Percentiles rank a stretch among this genome's conserved stretches.
phyloP scores from a whole-genome alignment of 768 basidiomycete genomes.

The Calocybe cyanea region DNA sequence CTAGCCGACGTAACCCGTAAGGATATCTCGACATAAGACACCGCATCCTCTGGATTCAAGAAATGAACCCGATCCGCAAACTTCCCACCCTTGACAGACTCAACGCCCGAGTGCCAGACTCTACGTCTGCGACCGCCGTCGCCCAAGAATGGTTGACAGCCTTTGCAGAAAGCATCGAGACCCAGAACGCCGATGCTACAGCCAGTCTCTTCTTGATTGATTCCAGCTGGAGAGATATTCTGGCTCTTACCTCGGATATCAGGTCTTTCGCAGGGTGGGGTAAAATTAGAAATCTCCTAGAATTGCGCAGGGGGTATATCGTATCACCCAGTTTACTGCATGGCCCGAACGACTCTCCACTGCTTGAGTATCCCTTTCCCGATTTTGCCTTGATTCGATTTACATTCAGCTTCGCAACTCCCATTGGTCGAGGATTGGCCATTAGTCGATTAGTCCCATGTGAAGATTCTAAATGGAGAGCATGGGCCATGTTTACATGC shows the following conservation, averaged over 20 bases:
- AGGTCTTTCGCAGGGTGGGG: constrained; percentile 11
- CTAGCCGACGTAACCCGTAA: too few relatives aligned
- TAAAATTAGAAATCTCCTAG: constrained; percentile 7
- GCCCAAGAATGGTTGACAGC: constrained; percentile 19
- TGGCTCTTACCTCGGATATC: constrained; percentile 14
- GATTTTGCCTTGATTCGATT: constrained; percentile 9
- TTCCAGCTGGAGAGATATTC: constrained; percentile 12
- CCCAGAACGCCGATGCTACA: not conserved
- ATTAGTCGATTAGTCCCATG: constrained; percentile 50
- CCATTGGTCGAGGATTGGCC: constrained; percentile 38
- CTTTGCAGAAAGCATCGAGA: constrained; percentile 11
- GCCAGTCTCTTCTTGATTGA: constrained; percentile 9
- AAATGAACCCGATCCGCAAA: not conserved
- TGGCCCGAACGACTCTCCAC: constrained; percentile 7
- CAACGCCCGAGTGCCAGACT: constrained; percentile 5
- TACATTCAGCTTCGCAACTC: constrained; percentile 44
- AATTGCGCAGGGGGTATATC: constrained; percentile 1
- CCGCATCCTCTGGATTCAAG: too few relatives aligned
- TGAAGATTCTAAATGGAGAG: constrained; percentile 43
- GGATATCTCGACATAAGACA: not conserved
- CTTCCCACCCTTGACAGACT: constrained; percentile 14
- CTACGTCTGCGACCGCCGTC: constrained; percentile 6
- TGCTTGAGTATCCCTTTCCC: constrained; percentile 9
- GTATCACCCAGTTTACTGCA: constrained; percentile 4
- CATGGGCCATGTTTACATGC: constrained; percentile 49